A percentile compares a stretch with the other conserved stretches of the same genome.
These are phyloP conservation scores for Didymellaceae sp. DNA, from an alignment of 2,329 filamentous ascomycete species.

Conservation along the genomic window DNA sequence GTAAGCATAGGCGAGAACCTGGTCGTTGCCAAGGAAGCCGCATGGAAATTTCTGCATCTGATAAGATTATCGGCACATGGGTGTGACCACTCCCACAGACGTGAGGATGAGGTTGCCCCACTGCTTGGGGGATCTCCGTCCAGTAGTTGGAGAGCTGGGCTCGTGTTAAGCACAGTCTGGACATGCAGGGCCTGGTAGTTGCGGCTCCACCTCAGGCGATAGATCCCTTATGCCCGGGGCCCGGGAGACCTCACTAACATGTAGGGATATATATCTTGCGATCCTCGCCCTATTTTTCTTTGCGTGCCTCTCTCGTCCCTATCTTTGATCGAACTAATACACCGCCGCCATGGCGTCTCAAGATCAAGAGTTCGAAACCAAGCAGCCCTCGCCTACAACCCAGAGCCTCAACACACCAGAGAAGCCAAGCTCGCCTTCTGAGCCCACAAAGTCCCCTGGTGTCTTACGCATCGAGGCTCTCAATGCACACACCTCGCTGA, in stretches of 20 bases:
- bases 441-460: slow-evolving; percentile 56
- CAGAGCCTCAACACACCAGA: slow-evolving; percentile 7
- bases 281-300: not conserved
- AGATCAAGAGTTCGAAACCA: slow-evolving; percentile 1
- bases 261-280: not conserved
- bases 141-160: slow-evolving; percentile 1
- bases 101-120: slow-evolving; percentile 4
- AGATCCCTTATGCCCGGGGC: not conserved
- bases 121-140: slow-evolving; percentile 4
- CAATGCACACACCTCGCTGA: slow-evolving; percentile 57
- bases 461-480: slow-evolving; percentile 66
- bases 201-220: slow-evolving; percentile 6
- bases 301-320: not conserved
- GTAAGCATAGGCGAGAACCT: slow-evolving; percentile 5
- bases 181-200: not conserved
- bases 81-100: slow-evolving; percentile 12
- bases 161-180: slow-evolving; percentile 5
- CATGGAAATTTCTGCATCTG: slow-evolving; percentile 11
- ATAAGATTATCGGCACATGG: slow-evolving; percentile 7
- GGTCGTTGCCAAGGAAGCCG: not conserved
- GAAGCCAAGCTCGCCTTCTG: slow-evolving; percentile 16
- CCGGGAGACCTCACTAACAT: no score
- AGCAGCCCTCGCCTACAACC: slow-evolving; percentile 2
- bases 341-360: not conserved
- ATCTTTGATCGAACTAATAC: not conserved